Conservation (phyloP, 2,329 filamentous ascomycete species). For the Colletotrichum sp. region DNA sequence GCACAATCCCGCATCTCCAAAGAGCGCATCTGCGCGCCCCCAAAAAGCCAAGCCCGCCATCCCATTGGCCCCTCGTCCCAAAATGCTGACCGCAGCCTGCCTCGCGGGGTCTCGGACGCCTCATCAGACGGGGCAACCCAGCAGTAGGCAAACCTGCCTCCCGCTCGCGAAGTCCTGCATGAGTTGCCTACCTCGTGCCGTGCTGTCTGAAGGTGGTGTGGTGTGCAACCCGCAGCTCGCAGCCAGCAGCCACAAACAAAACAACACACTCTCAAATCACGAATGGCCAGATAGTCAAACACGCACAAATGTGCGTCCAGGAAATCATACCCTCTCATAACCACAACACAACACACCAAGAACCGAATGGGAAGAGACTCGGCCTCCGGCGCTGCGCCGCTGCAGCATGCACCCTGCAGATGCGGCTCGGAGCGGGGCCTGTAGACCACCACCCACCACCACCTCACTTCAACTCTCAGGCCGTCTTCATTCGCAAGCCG, state of each 20-base stretch:
- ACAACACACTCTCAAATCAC: background rate
- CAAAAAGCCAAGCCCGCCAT: background rate
- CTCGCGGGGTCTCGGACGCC: background rate
- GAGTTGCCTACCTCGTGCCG: background rate
- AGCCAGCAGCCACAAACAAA: background rate
- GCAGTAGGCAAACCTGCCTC: background rate
- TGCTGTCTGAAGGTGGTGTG: background rate
- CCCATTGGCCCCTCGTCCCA: background rate
- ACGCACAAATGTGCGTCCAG: background rate
- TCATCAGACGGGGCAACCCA: background rate
- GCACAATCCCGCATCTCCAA: background rate
- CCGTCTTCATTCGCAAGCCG: background rate
- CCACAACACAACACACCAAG: fast-evolving
- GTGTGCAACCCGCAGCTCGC: background rate
- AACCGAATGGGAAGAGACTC: background rate
- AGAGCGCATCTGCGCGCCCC: background rate
- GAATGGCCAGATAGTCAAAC: background rate
- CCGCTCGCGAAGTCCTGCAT: background rate
- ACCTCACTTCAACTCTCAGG: background rate
- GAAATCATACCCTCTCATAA: background rate
- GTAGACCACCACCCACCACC: background rate
- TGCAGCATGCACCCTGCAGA: background rate
- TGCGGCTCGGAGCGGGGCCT: background rate
- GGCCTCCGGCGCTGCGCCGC: background rate
- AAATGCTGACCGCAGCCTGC: background rate